Evolutionary conservation across 1,284 basidiomycete genomes (phyloP), one percentile per base, ranked within the genome.

Genomic region (Porogramme epimiltina): DNA sequence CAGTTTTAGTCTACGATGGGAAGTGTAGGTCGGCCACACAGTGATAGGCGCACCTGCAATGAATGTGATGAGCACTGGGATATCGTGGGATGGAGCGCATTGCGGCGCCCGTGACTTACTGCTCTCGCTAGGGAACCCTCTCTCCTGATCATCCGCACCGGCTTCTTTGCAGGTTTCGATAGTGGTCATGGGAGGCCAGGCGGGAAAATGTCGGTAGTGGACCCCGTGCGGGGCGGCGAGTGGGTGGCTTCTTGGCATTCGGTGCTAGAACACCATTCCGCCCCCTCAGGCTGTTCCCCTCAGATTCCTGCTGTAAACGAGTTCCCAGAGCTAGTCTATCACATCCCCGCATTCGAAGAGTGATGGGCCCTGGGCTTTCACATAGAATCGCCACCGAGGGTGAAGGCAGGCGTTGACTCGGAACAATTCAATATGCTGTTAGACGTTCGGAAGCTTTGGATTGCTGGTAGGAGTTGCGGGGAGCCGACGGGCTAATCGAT

Each of bases 181-280:
- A 10, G 19, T 6, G 44, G 56, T 52, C 51, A 55, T 55, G 53
- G 42, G 56, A 38, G 28, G 8, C 19, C 8, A 4, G 6, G 4
- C 56, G 56, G 56, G 45, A 46, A 51, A 58, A 48, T 23, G 33
- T 58, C 56, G 56, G 56, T n/a, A 15, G 10, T 39, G 42, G 16
- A 34, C 26, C 39, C 25, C 39, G 48, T 22, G 44, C 34, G 31
- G n/a, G 33, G 26, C 26, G 25, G 13, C 33, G 20, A 24, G 25
- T 31, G 19, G 33, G 46, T 38, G 24, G n/a, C 45, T 39, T 44
- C 37, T 55, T 53, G 45, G 54, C 46, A 20, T 41, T 33, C 19
- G 23, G 6, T 34, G 26, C 23, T 11, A 22, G 15, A 25, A 18
- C 45, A 31, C 23, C n/a, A n/a, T n/a, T 41, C 24, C 28, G 37